These are phyloP conservation scores for Cercospora nicotianae DNA, from an alignment of 2,329 filamentous ascomycete species.

Conservation along the genomic window DNA sequence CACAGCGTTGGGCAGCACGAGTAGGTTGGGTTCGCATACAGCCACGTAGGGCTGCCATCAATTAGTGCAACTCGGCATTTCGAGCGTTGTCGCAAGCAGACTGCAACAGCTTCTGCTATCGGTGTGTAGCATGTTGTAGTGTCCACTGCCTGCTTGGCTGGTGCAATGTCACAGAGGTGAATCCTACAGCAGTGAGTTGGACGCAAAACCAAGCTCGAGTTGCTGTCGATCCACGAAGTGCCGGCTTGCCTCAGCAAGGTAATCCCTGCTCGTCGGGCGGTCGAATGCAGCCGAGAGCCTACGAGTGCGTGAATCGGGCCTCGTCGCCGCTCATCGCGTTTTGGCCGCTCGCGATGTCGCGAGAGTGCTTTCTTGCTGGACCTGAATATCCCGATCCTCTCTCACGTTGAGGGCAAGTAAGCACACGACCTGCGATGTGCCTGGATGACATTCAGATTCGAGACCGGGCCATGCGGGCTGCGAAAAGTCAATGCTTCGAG, in stretches of 20 bases:
- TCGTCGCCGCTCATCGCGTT: neutral
- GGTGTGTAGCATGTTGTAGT: slow-evolving; percentile 5
- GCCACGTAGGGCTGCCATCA: slow-evolving; percentile 6
- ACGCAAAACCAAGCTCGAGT: neutral
- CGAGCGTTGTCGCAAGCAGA: neutral
- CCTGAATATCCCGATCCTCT: neutral
- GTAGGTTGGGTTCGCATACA: slow-evolving; percentile 7
- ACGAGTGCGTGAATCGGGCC: neutral
- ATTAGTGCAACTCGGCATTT: neutral
- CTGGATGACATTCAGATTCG: neutral
- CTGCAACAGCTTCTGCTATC: neutral
- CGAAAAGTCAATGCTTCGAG: neutral
- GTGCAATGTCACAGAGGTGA: neutral
- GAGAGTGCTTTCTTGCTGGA: neutral
- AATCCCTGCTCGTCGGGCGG: slow-evolving; percentile 5
- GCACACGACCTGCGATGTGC: neutral
- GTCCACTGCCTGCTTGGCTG: neutral
- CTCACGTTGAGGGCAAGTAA: neutral
- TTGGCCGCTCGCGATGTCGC: neutral
- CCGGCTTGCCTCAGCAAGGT: neutral
- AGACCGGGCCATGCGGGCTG: neutral
- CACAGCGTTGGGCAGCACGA: slow-evolving; percentile 12
- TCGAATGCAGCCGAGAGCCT: neutral
- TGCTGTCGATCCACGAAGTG: neutral
- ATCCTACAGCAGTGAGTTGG: neutral